Percentiles rank a stretch among this genome's conserved stretches.
phyloP scores from a whole-genome alignment of 2,329 filamentous ascomycete genomes.

The Botrytis squamosa region DNA sequence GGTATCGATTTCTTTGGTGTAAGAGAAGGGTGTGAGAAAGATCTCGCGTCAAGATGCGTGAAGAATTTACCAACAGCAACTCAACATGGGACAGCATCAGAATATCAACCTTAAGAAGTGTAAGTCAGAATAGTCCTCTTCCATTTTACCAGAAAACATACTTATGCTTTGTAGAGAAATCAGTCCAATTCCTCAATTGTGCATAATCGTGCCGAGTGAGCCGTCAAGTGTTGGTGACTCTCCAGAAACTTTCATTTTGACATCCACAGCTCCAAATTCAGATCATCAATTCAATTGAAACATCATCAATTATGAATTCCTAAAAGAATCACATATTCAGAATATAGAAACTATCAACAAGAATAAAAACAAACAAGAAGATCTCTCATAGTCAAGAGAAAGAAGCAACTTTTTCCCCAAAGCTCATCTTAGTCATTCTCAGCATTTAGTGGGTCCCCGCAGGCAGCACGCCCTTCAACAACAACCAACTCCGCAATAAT shows the following conservation, averaged over 20 bases:
- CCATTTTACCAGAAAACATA: not conserved
- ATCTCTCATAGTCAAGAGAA: not conserved
- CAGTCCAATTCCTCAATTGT: not conserved
- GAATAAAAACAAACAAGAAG: not conserved
- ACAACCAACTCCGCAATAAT: not conserved
- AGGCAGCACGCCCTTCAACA: not conserved
- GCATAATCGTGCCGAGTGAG: not conserved
- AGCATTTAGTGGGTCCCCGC: not conserved
- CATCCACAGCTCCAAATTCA: not conserved
- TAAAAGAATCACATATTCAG: not conserved
- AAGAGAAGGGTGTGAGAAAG: not conserved
- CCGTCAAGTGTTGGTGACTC: not conserved
- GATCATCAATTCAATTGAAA: not conserved
- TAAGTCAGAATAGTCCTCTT: not conserved
- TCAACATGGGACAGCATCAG: not conserved
- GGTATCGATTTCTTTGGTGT: not conserved
- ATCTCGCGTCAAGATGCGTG: not conserved
- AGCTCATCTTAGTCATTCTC: not conserved
- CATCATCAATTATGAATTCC: too few species aligned
- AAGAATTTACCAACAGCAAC: not conserved
- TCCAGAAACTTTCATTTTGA: not conserved
- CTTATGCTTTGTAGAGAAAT: not conserved
- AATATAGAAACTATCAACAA: not conserved
- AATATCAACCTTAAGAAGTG: not conserved
- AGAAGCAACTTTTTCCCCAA: not conserved